A percentile compares a stretch with the other conserved stretches of the same genome.
These are phyloP conservation scores for Phytophthora capsici DNA, from an alignment of 352 stramenopile genomes.

Conservation along the genomic window DNA sequence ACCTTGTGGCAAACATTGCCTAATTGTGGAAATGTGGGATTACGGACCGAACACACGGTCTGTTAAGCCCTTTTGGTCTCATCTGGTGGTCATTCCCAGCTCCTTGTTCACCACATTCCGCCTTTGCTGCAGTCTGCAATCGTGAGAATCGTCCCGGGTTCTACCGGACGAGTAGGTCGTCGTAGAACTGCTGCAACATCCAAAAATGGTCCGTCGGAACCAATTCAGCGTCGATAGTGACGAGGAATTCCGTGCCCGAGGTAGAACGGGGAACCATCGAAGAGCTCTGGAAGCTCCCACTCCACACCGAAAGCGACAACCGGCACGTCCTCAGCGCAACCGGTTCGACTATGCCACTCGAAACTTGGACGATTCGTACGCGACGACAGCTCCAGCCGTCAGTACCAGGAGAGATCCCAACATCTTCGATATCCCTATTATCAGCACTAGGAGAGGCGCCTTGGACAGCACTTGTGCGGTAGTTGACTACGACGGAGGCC, in stretches of 20 bases:
- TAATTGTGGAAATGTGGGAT: slow-evolving; percentile 4
- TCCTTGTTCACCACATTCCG: slow-evolving; percentile 23
- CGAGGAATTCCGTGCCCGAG: slow-evolving; percentile 12
- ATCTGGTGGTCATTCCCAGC: slow-evolving; percentile 8
- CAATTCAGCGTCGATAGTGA: slow-evolving; percentile 8
- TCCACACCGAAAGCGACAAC: slow-evolving; percentile 12
- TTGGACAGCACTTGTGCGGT: slow-evolving; percentile 41
- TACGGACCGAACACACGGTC: slow-evolving; percentile 13
- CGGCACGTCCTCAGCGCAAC: slow-evolving; percentile 4
- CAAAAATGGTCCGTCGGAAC: slow-evolving; percentile 24
- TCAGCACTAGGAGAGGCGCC: slow-evolving; percentile 19
- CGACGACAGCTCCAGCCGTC: slow-evolving; percentile 21
- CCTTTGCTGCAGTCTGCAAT: slow-evolving; percentile 23
- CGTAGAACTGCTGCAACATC: slow-evolving; percentile 5
- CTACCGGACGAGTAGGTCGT: slow-evolving; percentile 13
- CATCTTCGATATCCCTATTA: slow-evolving; percentile 27
- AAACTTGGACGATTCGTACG: slow-evolving; percentile 32
- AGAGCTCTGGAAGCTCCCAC: slow-evolving; percentile 11
- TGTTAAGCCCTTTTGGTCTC: slow-evolving; percentile 11
- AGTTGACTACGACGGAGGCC: slow-evolving; percentile 34
- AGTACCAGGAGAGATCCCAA: slow-evolving; percentile 28
- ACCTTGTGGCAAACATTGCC: not conserved
- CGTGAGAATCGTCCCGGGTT: not conserved
- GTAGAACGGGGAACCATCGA: slow-evolving; percentile 12
- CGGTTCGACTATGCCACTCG: slow-evolving; percentile 16